phyloP scores from a whole-genome alignment of 2,329 filamentous ascomycete genomes.

The Hansfordia pulvinata region DNA sequence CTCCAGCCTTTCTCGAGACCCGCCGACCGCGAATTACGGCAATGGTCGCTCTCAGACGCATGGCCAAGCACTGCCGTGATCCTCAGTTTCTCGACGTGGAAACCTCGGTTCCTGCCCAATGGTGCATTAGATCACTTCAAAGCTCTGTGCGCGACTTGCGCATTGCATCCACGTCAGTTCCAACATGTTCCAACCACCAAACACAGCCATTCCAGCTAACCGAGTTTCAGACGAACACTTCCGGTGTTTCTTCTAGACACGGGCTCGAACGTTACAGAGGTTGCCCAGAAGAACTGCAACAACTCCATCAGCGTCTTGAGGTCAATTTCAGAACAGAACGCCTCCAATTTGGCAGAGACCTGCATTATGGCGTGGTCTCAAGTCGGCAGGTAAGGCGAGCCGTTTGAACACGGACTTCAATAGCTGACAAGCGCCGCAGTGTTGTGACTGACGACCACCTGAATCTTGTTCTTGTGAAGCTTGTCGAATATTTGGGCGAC shows the following conservation, averaged over 20 bases:
- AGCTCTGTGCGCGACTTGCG: slow-evolving; percentile 79
- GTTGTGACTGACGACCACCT: slow-evolving; percentile 69
- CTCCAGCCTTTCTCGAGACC: slow-evolving; percentile 33
- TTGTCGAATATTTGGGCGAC: slow-evolving; percentile 80
- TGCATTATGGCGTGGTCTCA: slow-evolving; percentile 79
- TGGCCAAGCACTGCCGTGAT: slow-evolving; percentile 53
- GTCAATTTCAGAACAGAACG: slow-evolving; percentile 55
- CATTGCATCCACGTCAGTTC: slow-evolving; percentile 56
- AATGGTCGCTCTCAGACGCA: slow-evolving; percentile 56
- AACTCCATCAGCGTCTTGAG: slow-evolving; percentile 59
- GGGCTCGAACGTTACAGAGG: slow-evolving; percentile 18
- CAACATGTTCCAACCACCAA: slow-evolving; percentile 1
- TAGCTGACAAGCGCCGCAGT: slow-evolving; percentile 21
- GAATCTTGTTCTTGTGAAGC: slow-evolving; percentile 69
- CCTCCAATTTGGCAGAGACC: slow-evolving; percentile 62
- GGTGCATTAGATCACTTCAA: slow-evolving; percentile 67
- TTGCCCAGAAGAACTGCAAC: slow-evolving; percentile 51
- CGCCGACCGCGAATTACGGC: slow-evolving; percentile 53
- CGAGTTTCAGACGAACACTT: slow-evolving; percentile 39
- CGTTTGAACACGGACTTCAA: background rate
- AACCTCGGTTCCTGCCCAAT: slow-evolving; percentile 56
- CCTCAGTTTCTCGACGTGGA: slow-evolving; percentile 51
- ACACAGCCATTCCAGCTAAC: slow-evolving; percentile 7
- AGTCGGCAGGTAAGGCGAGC: slow-evolving; percentile 48
- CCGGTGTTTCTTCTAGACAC: slow-evolving; percentile 46